Conservation (phyloP, 495 filamentous ascomycete species). For the Talaromyces trachyspermus region DNA sequence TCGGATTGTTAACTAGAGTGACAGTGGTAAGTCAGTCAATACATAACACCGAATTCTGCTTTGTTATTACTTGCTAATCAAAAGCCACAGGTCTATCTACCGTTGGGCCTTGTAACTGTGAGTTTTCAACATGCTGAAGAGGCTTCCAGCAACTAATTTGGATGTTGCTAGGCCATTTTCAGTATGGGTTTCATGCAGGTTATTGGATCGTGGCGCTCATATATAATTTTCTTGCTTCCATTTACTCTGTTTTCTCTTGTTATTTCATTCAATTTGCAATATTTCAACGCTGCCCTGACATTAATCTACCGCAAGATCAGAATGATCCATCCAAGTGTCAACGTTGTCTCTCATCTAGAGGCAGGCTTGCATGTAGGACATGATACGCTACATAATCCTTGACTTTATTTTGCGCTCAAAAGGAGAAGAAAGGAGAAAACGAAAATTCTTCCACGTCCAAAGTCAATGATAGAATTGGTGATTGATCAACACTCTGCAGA, state of each 20-base stretch:
- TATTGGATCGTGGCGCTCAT: neutral
- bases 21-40: neutral
- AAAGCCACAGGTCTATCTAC: slow-evolving; percentile 1
- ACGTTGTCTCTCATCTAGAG: no score
- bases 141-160: neutral
- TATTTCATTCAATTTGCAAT: slow-evolving; percentile 1
- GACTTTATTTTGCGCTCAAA: no score
- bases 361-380: no score
- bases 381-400: no score
- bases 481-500: no score
- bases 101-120: slow-evolving; percentile 1
- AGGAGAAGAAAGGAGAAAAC: no score
- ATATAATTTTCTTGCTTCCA: neutral
- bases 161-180: neutral
- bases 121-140: neutral
- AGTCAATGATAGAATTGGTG: no score
- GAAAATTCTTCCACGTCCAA: no score
- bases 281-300: no score
- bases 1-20: slow-evolving; percentile 5
- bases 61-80: neutral
- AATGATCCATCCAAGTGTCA: no score
- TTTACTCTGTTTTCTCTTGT: slow-evolving; percentile 1
- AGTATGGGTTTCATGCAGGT: slow-evolving; percentile 6
- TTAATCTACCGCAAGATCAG: no score
- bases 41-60: neutral